Base-by-base conservation (phyloP, 306 rosid species). In the Potentilla sterilis region DNA sequence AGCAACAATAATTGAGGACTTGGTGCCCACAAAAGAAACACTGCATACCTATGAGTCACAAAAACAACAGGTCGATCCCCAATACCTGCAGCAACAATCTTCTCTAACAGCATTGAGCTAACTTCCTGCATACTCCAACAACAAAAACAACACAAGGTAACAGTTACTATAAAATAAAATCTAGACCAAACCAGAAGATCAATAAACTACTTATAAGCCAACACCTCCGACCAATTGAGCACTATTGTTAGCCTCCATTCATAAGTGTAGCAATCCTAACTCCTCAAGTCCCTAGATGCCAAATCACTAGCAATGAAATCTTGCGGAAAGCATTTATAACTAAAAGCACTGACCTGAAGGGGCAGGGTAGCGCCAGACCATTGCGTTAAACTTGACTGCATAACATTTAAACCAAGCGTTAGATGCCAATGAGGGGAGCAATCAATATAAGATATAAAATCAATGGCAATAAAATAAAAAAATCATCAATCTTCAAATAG, bases 361-460 rank as follows among this genome's bases (percentile, higher is more conserved):
- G 98, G 98, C 74, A 95, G 81, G 92, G 96, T 95, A 85, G 98
- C 92, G 65, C 98, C 98, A 42, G 98, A 90, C 98, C 97, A 95
- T 77, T 89, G 93, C 38, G 98, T 90, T 78, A 95, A 92, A 88
- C 88, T 92, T 84, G 95, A 85, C 98, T 95, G 93, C 88, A 92
- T 55, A 84, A 77, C 58, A 75, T 75, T n/a, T 71, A 40, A 69
- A 52, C 18, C 65, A 48, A 62, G 82, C 74, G 80, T 87, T 41
- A 89, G 85, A 78, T 87, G 70, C 73, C 76, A 41, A 41, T 69
- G 65, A 67, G 62, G 76, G 69, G 62, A 9, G 11, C 35, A 62
- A 43, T 72, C 79, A 8, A 22, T 16, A 49, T 35, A 73, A 18
- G 37, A 77, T 62, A 68, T 68, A 78, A 83, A 75, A 81, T 74